Conservation (phyloP, 208 protist genomes). For the Novymonas esmeraldas region DNA sequence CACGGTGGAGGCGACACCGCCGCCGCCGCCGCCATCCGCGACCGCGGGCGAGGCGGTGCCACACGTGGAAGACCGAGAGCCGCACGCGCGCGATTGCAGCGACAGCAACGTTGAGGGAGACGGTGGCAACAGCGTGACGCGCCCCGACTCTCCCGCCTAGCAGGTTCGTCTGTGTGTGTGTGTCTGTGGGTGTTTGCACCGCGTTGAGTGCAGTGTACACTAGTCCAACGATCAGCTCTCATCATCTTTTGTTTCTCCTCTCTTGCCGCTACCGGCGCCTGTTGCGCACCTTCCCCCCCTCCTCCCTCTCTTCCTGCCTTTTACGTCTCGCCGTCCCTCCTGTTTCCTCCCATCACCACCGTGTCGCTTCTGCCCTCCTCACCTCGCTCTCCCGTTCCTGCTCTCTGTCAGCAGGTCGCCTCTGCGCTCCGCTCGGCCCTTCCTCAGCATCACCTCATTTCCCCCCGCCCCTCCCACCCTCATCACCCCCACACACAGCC, state of each 20-base stretch:
- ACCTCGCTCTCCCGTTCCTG: background rate
- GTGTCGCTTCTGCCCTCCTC: background rate
- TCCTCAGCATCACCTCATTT: background rate
- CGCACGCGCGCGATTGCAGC: too few relatives aligned
- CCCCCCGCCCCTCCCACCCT: background rate
- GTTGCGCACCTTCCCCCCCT: background rate
- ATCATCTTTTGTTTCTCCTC: too few relatives aligned
- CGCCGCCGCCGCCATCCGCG: too few relatives aligned
- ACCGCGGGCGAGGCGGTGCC: too few relatives aligned
- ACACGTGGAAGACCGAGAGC: too few relatives aligned
- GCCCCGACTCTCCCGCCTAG: too few relatives aligned
- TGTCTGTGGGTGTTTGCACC: too few relatives aligned
- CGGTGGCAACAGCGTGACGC: conserved; percentile 2
- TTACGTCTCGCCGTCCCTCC: background rate
- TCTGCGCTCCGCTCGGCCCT: background rate
- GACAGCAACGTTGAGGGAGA: background rate
- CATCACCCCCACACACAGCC: background rate
- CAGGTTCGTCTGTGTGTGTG: too few relatives aligned
- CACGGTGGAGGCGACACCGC: background rate
- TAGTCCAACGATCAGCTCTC: too few relatives aligned
- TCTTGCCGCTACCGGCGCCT: too few relatives aligned
- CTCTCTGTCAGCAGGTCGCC: background rate
- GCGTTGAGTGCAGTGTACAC: too few relatives aligned
- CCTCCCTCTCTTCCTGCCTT: background rate
- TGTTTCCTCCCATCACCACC: background rate